Evolutionary conservation across 768 basidiomycete species (phyloP).

Genomic region (Russula abietina): DNA sequence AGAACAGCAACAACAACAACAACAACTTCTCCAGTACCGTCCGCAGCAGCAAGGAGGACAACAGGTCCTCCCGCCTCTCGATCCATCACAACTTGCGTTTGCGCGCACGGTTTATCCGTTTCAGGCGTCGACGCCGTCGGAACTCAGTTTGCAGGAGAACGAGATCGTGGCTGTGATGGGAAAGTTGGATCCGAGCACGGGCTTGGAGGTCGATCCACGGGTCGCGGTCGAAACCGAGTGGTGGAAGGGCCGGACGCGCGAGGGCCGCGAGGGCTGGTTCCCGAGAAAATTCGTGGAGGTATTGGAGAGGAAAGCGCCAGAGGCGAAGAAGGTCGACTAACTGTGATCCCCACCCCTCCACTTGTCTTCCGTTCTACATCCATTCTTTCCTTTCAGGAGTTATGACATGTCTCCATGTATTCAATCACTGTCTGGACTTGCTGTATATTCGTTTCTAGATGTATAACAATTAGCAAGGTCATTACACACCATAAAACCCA

Average conservation of each 20-base stretch:
- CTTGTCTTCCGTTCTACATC: not conserved
- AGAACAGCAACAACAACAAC: slow-evolving; percentile 33
- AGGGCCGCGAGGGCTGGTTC: slow-evolving; percentile 93
- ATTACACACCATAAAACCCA: no score
- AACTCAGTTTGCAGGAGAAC: slow-evolving; percentile 76
- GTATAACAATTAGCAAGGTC: not conserved
- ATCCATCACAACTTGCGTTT: slow-evolving; percentile 78
- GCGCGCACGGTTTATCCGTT: slow-evolving; percentile 80
- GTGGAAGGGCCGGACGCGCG: slow-evolving; percentile 92
- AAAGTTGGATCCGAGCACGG: slow-evolving; percentile 66
- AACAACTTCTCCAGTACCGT: slow-evolving; percentile 26
- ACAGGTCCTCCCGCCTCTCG: slow-evolving; percentile 50
- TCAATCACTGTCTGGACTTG: not conserved
- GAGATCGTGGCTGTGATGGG: slow-evolving; percentile 92
- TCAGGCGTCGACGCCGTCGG: slow-evolving; percentile 62
- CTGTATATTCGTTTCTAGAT: not conserved
- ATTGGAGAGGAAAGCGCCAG: slow-evolving; percentile 41
- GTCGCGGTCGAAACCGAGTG: slow-evolving; percentile 65
- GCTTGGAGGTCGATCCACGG: slow-evolving; percentile 60
- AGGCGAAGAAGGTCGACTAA: slow-evolving; percentile 39
- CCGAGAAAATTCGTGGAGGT: slow-evolving; percentile 84
- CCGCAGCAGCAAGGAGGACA: not conserved
- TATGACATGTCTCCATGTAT: not conserved
- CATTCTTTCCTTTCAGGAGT: not conserved
- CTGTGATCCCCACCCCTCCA: not conserved